Evolutionary conservation across 139 green algal genomes (phyloP), one percentile per base, ranked within the genome.

Genomic region (Coelastrella sp.): DNA sequence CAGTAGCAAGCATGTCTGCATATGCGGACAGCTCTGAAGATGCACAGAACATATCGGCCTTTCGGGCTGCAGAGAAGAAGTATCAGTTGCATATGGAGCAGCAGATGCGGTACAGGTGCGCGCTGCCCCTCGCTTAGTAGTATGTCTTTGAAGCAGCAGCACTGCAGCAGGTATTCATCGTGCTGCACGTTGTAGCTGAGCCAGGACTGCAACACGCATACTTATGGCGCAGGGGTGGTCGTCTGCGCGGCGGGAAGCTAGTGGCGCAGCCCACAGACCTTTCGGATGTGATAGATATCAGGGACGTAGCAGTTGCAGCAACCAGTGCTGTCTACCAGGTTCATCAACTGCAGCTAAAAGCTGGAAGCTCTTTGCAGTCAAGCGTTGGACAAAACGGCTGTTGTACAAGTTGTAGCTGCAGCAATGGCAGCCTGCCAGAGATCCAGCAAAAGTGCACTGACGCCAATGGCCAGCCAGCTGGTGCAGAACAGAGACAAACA

Each of bases 1-100:
- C 61, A 71, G 61, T 13, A 71, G 68, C 68, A 76, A 14, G 13
- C 64, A 71, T 71, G 64, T 71, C 64, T 71, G 64, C 64, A 71
- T 71, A 71, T 71, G 64, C 11, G 11, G 64, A 11, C 64, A 71
- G 11, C 13, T 14, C 16, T 77, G 71, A 77, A 23, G 20, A 77
- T 77, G 77, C 77, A 16, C 19, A 83, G 77, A 8, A 83, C 7
- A 60, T 83, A 17, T 19, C 93, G 2, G 95, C 94, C 8, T 97
- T 97, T 82, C 82, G 95, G n/a, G 57, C 74, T 0, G 91, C 90
- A 6, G 95, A 97, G 56, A 97, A 97, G 78, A 88, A 87, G 22
- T 97, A 96, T 73, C 91, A 96, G 80, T 90, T 94, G 71, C 87
- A 93, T 47, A 66, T 89, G 16, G 80, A 95, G 17, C 80, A 92